A percentile compares a stretch with the other conserved stretches of the same genome.
Conservation (phyloP, 768 basidiomycete genomes). For the Clathrus columnatus region DNA sequence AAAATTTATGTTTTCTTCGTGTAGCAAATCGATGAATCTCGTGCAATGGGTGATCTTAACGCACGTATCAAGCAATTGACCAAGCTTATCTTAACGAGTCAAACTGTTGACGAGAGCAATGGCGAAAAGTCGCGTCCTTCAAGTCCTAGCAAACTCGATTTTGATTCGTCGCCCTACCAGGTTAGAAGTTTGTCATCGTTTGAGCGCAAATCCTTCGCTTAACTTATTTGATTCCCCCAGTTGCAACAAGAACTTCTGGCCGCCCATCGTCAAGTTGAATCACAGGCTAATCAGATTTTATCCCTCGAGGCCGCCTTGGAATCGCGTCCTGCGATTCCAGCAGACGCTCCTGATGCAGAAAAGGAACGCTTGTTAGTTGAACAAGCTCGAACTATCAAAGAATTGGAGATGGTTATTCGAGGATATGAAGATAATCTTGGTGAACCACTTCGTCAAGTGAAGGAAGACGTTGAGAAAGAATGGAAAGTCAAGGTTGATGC, state of each 20-base stretch:
- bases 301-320: constrained; percentile 73
- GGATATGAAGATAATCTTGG: constrained; percentile 70
- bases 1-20: neutral
- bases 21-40: constrained; percentile 77
- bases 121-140: constrained; percentile 66
- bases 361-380: constrained; percentile 70
- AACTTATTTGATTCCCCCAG: constrained; percentile 25
- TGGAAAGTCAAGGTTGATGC: constrained; percentile 53
- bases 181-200: constrained; percentile 27
- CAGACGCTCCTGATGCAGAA: constrained; percentile 57
- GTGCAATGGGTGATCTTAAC: constrained; percentile 78
- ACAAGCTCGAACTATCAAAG: constrained; percentile 65
- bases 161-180: constrained; percentile 83
- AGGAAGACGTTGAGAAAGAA: constrained; percentile 69
- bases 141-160: constrained; percentile 84
- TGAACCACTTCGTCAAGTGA: constrained; percentile 53
- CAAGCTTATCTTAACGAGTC: constrained; percentile 78
- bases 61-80: constrained; percentile 73
- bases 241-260: constrained; percentile 84
- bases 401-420: constrained; percentile 62
- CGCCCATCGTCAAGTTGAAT: constrained; percentile 67
- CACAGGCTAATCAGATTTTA: constrained; percentile 75
- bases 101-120: constrained; percentile 62
- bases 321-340: constrained; percentile 57
- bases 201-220: neutral